Conservation (phyloP, 495 filamentous ascomycete species). For the Penicillium daleae region DNA sequence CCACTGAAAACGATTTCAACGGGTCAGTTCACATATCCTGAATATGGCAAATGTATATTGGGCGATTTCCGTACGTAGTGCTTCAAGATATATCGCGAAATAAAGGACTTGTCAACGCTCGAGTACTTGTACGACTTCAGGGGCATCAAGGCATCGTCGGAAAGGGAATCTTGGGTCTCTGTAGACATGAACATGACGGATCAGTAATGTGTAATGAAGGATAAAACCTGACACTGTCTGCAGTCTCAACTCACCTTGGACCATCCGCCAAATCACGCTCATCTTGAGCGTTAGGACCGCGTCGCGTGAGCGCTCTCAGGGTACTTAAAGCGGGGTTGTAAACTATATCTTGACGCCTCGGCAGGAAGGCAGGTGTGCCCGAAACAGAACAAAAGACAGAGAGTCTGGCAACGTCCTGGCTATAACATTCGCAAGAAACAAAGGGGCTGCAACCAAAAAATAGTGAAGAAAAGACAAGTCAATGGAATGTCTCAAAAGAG, state of each 20-base stretch:
- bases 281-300: conserved; percentile 33
- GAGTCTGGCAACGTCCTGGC: conserved; percentile 2
- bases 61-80: conserved; percentile 71
- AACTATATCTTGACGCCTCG: conserved; percentile 17
- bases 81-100: conserved; percentile 89
- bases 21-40: conserved; percentile 14
- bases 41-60: not conserved
- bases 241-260: conserved; percentile 42
- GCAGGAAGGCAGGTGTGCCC: conserved; percentile 6
- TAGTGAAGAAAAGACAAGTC: conserved; percentile 16
- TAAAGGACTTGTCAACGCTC: conserved; percentile 92
- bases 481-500: conserved; percentile 21
- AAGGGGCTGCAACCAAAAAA: conserved; percentile 15
- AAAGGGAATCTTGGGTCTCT: conserved; percentile 64
- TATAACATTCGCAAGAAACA: conserved; percentile 12
- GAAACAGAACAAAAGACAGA: conserved; percentile 4
- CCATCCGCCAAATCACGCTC: conserved; percentile 44
- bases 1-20: conserved; percentile 63
- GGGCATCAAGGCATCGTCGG: conserved; percentile 74
- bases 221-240: not conserved
- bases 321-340: conserved; percentile 2
- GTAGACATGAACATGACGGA: conserved; percentile 9
- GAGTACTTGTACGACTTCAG: conserved; percentile 97
- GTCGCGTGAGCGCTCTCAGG: conserved; percentile 21
- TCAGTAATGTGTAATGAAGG: conserved; percentile 20